A percentile compares a stretch with the other conserved stretches of the same genome.
These are phyloP conservation scores for Dendrobium officinale DNA, from an alignment of 106 monocot genomes.

Conservation along the genomic window DNA sequence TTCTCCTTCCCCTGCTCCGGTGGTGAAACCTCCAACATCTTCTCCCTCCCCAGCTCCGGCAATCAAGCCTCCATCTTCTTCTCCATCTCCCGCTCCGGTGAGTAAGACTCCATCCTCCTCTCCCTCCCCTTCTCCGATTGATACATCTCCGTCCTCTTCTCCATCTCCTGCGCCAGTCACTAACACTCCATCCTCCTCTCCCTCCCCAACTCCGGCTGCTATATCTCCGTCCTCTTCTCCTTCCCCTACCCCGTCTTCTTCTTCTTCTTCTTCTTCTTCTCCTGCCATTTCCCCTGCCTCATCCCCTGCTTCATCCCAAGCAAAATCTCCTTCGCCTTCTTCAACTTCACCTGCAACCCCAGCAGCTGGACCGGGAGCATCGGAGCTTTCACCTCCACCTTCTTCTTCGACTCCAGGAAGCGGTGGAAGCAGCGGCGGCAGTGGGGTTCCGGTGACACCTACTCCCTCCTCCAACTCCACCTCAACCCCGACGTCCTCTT, in stretches of 20 bases:
- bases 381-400: not conserved
- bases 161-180: not conserved
- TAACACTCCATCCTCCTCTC: not conserved
- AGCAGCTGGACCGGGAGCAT: not conserved
- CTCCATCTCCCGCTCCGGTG: not conserved
- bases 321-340: not conserved
- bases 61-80: not conserved
- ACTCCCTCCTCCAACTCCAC: not conserved
- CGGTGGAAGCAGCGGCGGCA: not conserved
- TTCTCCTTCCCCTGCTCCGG: not conserved
- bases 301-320: not conserved
- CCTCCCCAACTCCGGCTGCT: not conserved
- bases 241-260: not conserved
- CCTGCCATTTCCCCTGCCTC: not conserved
- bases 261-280: not conserved
- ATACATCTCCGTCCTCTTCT: constrained; percentile 10
- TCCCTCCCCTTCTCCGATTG: not conserved
- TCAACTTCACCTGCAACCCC: not conserved
- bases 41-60: not conserved
- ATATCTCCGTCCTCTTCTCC: not conserved
- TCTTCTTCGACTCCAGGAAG: not conserved
- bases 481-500: not conserved
- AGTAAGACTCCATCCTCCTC: not conserved
- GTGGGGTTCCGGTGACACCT: not conserved
- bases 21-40: not conserved